Evolutionary conservation across 805 yeast genomes (phyloP).

Genomic region (Candida oleophila): DNA sequence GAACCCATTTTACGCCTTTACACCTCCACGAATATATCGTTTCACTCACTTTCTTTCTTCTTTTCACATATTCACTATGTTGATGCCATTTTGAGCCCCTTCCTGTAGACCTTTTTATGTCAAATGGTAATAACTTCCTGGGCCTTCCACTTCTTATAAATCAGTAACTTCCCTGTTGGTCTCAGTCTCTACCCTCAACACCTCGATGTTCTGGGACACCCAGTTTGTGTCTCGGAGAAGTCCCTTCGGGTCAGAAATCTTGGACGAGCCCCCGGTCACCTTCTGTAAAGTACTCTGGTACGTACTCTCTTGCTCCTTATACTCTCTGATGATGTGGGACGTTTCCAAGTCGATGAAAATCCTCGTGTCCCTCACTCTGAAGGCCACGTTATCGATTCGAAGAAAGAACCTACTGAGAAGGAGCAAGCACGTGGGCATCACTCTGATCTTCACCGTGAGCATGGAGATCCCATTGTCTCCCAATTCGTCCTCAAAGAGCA

Average conservation of each 20-base stretch:
- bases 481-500: conserved; percentile 88
- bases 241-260: conserved; percentile 36
- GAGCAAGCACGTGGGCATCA: conserved; percentile 79
- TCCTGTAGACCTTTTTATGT: too few species aligned
- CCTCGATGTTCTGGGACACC: conserved; percentile 66
- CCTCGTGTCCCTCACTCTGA: conserved; percentile 82
- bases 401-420: conserved; percentile 75
- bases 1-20: too few species aligned
- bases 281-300: conserved; percentile 31
- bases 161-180: conserved; percentile 3
- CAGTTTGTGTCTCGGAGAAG: conserved; percentile 68
- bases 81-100: too few species aligned
- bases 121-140: too few species aligned
- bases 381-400: conserved; percentile 85
- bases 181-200: conserved; percentile 36
- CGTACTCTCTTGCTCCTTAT: conserved; percentile 54
- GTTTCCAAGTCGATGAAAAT: conserved; percentile 74
- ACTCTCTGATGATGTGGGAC: conserved; percentile 68
- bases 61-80: too few species aligned
- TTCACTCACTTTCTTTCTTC: too few species aligned
- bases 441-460: conserved; percentile 76
- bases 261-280: conserved; percentile 20
- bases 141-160: too few species aligned
- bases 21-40: too few species aligned
- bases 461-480: conserved; percentile 94